phyloP scores from a whole-genome alignment of 257 asterid genomes.

The Fraxinus pennsylvanica region DNA sequence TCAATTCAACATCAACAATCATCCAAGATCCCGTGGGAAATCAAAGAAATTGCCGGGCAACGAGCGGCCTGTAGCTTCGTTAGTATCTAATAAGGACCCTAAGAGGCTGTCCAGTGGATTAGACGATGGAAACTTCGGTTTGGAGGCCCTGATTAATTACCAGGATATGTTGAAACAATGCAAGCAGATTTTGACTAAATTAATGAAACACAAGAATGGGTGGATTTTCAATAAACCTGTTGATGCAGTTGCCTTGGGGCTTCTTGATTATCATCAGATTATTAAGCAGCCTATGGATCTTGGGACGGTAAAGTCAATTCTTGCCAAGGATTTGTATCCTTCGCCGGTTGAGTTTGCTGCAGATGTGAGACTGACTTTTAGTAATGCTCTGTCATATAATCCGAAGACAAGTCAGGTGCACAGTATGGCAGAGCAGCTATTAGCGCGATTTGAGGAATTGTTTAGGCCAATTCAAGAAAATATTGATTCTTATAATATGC shows the following conservation, averaged over 20 bases:
- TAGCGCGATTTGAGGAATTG: conserved; percentile 68
- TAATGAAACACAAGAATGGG: conserved; percentile 63
- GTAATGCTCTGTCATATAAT: conserved; percentile 86
- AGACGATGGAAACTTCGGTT: conserved; percentile 27
- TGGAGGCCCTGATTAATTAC: conserved; percentile 30
- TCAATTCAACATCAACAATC: conserved; percentile 42
- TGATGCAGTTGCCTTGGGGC: conserved; percentile 67
- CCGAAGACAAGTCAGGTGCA: conserved; percentile 75
- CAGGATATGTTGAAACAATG: conserved; percentile 72
- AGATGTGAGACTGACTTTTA: conserved; percentile 79
- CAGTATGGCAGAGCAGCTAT: conserved; percentile 61
- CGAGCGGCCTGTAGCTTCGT: conserved; percentile 43
- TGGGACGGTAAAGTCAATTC: conserved; percentile 76
- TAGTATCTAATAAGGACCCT: conserved; percentile 44
- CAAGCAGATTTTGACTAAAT: conserved; percentile 56
- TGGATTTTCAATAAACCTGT: conserved; percentile 72
- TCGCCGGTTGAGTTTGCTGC: conserved; percentile 73
- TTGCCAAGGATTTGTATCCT: conserved; percentile 47
- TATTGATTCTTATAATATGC: conserved; percentile 29
- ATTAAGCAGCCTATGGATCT: conserved; percentile 95
- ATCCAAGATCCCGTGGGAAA: conserved; percentile 57
- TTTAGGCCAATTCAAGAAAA: conserved; percentile 67
- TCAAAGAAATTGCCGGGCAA: conserved; percentile 51
- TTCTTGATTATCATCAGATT: conserved; percentile 84
- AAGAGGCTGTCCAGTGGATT: conserved; percentile 36